These are phyloP conservation scores for Diddensiella caesifluorescens DNA, from an alignment of 805 yeast species.

Conservation along the genomic window DNA sequence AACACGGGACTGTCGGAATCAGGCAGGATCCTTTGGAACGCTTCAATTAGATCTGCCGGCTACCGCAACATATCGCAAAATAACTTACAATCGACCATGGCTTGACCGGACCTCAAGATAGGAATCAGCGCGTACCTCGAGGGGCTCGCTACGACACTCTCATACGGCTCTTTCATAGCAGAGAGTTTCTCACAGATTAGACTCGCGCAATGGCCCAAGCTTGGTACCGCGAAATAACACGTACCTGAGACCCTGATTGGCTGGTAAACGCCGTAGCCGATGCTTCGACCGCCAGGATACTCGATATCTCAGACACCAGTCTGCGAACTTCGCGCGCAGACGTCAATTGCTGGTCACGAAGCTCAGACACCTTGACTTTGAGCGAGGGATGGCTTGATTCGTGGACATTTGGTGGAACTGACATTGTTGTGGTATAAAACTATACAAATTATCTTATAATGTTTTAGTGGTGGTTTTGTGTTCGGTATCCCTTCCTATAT, in stretches of 20 bases:
- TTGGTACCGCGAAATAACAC: too few species aligned
- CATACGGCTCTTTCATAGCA: constrained; percentile 13
- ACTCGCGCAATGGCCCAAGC: too few species aligned
- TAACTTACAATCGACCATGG: constrained; percentile 26
- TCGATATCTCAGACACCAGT: constrained; percentile 22
- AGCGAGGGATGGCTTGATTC: constrained; percentile 26
- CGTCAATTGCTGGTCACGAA: constrained; percentile 20
- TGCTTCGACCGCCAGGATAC: constrained; percentile 28
- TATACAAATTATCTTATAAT: too few species aligned
- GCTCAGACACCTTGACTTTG: constrained; percentile 25
- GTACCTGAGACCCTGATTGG: constrained; percentile 3
- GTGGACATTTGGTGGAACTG: constrained; percentile 10
- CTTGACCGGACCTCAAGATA: constrained; percentile 30
- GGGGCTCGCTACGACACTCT: constrained; percentile 16
- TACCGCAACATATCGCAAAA: neutral
- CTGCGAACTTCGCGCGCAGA: constrained; percentile 22
- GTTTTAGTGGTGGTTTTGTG: too few species aligned
- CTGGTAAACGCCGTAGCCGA: constrained; percentile 18
- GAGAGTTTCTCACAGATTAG: constrained; percentile 11
- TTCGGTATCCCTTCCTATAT: too few species aligned
- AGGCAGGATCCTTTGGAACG: constrained; percentile 28
- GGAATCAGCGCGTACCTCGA: constrained; percentile 27
- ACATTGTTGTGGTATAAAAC: neutral
- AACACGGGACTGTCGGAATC: constrained; percentile 27
- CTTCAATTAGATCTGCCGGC: neutral